Evolutionary conservation across 2,329 filamentous ascomycete species (phyloP).

Genomic region (Curvularia sp.): DNA sequence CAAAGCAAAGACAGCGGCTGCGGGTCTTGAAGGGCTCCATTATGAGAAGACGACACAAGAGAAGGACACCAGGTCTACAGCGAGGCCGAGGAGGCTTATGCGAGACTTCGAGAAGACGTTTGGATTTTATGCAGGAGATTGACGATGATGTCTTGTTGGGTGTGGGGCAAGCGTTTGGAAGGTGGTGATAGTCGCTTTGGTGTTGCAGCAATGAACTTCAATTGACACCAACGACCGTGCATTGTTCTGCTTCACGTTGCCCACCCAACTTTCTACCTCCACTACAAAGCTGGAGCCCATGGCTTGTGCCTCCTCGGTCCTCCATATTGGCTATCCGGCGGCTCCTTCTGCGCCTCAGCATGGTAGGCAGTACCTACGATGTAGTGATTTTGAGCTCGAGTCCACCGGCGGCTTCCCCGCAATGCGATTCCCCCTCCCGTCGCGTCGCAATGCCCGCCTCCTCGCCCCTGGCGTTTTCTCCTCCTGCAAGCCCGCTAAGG

Average conservation of each 20-base stretch:
- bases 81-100: not conserved
- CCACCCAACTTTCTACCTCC: not conserved
- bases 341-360: slow-evolving; percentile 26
- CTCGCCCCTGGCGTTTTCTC: slow-evolving; percentile 36
- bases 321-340: slow-evolving; percentile 14
- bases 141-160: slow-evolving; percentile 2
- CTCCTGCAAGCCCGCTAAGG: slow-evolving; percentile 26
- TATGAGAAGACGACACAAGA: not conserved
- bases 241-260: slow-evolving; percentile 10
- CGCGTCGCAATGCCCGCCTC: slow-evolving; percentile 41
- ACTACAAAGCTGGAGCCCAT: slow-evolving; percentile 6
- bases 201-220: slow-evolving; percentile 15
- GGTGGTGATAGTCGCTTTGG: slow-evolving; percentile 15
- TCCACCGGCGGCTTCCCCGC: slow-evolving; percentile 39
- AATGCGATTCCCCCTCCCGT: slow-evolving; percentile 29
- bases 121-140: not conserved
- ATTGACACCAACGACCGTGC: slow-evolving; percentile 8
- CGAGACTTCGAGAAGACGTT: not conserved
- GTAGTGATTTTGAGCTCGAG: slow-evolving; percentile 45
- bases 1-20: not conserved
- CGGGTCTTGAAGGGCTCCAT: not conserved
- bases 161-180: slow-evolving; percentile 7
- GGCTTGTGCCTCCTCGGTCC: slow-evolving; percentile 4
- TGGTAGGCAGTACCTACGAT: slow-evolving; percentile 37
- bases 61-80: not conserved